Evolutionary conservation across 768 basidiomycete species (phyloP).

Genomic region (Pleurotus giganteus): DNA sequence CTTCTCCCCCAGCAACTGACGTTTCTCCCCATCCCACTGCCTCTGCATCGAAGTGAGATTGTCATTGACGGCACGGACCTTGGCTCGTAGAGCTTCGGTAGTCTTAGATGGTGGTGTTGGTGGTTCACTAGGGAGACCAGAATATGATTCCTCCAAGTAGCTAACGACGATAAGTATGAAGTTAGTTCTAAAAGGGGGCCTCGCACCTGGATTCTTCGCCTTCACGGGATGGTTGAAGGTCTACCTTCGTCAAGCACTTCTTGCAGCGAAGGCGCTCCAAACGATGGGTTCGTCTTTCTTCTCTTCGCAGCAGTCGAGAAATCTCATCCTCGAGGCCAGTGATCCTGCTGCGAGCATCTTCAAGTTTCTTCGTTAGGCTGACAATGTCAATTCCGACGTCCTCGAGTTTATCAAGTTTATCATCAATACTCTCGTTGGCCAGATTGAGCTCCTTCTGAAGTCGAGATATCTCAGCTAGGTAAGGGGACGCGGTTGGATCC

Average conservation of each 20-base stretch:
- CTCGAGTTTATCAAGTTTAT: constrained; percentile 84
- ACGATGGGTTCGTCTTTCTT: constrained; percentile 64
- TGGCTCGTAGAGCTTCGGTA: constrained; percentile 58
- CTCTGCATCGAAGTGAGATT: constrained; percentile 65
- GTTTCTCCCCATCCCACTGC: constrained; percentile 69
- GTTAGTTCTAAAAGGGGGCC: background rate
- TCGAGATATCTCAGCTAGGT: constrained; percentile 70
- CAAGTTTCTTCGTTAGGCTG: constrained; percentile 65
- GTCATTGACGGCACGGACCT: constrained; percentile 59
- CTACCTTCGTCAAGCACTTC: constrained; percentile 65
- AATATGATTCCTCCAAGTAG: constrained; percentile 48
- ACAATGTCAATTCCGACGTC: constrained; percentile 77
- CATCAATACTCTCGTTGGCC: constrained; percentile 84
- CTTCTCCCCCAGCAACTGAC: constrained; percentile 64
- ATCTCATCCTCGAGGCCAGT: constrained; percentile 64
- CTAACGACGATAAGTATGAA: constrained; percentile 28
- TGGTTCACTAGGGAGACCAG: constrained; percentile 51
- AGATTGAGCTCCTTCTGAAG: constrained; percentile 73
- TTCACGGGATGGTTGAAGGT: constrained; percentile 42
- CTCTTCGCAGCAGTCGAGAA: constrained; percentile 59
- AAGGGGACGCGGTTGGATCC: constrained; percentile 57
- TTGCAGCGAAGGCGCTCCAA: constrained; percentile 64
- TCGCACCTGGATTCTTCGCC: constrained; percentile 61
- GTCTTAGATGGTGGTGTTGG: constrained; percentile 69
- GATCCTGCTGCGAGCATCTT: constrained; percentile 64